Base-by-base conservation (phyloP, 1,139 yeast species). In the Saccharomyces hybrid region DNA sequence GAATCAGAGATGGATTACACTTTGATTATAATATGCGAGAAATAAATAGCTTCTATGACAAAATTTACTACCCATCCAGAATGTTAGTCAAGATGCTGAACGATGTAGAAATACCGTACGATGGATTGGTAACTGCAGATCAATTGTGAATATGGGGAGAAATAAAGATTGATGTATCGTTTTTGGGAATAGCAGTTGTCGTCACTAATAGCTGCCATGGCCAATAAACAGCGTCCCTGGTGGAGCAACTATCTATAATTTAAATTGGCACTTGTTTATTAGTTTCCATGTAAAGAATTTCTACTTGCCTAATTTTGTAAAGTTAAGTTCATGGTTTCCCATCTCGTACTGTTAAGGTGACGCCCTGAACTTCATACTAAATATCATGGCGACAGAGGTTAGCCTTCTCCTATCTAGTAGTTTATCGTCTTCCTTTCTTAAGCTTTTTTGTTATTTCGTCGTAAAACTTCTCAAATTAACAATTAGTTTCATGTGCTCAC, bases 381-480 rank as follows among this genome's bases (percentile, higher is more conserved):
- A 86, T 11, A 85, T 72, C 62, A 78, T 78, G 24, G 88, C 93
- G 21, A 85, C 81, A 0, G 81, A 74, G 1, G 81, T 71, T 42
- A 86, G 70, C 63, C 89, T 75, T 4, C 73, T 73, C 47, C 73
- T 72, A 4, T 60, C 57, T 11, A 38, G 7, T 4, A n/a, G 9
- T 34, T 34, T 14, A 14, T 49, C 49, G 2, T 64, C 65, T 48
- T 57, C 55, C 7, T 61, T 60, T 5, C 67, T 61, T 53, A 63
- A 56, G 55, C 66, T 59, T 11, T 57, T 53, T 4, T 60, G 61
- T 1, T 74, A 61, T 55, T 73, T 78, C 21, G 64, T 68, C 38
- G 72, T 64, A 34, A 79, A 62, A 1, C 58, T 54, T 1, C 63
- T 54, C 29, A 66, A 59, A 12, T 67, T 65, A n/a, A 57, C 53